These are phyloP conservation scores for Eutrema yunnanense DNA, from an alignment of 345 rosid species.

Conservation along the genomic window DNA sequence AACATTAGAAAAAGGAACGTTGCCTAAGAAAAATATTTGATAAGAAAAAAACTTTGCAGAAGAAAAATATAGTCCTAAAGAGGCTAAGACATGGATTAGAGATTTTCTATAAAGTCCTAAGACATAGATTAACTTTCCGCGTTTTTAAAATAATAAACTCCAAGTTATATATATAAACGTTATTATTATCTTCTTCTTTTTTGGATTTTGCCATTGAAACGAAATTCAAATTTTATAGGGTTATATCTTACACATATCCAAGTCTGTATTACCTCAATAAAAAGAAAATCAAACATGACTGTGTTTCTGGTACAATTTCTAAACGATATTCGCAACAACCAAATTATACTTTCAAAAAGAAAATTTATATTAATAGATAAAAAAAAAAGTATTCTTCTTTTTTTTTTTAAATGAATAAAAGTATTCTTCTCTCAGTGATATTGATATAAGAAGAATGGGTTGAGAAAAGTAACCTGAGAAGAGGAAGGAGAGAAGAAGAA, in stretches of 20 bases:
- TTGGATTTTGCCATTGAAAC: neutral
- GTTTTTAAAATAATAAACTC: neutral
- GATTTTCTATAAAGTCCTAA: neutral
- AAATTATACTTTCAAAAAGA: neutral
- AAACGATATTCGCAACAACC: neutral
- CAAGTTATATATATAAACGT: neutral
- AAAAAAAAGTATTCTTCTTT: neutral
- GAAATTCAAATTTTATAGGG: neutral
- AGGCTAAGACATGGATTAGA: neutral
- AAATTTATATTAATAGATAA: neutral
- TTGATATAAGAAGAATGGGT: neutral
- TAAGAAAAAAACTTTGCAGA: neutral
- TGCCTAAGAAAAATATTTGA: neutral
- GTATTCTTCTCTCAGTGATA: neutral
- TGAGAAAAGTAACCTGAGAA: slow-evolving; percentile 25
- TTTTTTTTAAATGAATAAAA: no score
- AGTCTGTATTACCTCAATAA: neutral
- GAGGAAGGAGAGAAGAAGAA: slow-evolving; percentile 20
- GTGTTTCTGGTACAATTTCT: neutral
- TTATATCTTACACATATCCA: neutral
- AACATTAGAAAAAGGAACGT: neutral
- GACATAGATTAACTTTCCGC: slow-evolving; percentile 15
- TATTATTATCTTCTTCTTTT: no score
- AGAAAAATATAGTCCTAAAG: neutral
- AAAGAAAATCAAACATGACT: neutral